Conservation (phyloP, 2,329 filamentous ascomycete species). For the Colletotrichum destructivum region DNA sequence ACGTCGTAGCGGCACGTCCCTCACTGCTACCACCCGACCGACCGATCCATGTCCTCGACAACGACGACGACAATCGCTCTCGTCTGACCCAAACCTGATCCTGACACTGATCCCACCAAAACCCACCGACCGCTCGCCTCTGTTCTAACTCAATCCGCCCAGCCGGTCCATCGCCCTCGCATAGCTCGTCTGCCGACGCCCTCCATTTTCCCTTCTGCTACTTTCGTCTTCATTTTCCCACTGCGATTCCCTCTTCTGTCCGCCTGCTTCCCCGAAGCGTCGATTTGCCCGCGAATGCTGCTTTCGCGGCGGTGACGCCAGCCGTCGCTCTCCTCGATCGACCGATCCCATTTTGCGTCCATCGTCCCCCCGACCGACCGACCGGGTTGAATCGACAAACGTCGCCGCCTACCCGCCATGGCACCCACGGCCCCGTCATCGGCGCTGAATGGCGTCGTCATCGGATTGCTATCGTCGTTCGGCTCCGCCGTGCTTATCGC, state of each 20-base stretch:
- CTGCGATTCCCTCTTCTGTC: background rate
- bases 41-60: conserved; percentile 16
- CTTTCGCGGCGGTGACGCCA: conserved; percentile 45
- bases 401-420: conserved; percentile 40
- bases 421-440: conserved; percentile 55
- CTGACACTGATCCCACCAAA: background rate
- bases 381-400: conserved; percentile 35
- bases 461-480: conserved; percentile 94
- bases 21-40: conserved; percentile 17
- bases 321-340: conserved; percentile 41
- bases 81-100: conserved; percentile 22
- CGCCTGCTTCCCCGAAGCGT: conserved; percentile 9
- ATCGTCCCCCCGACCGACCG: conserved; percentile 16
- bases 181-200: conserved; percentile 21
- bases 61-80: conserved; percentile 23
- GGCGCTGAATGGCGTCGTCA: conserved; percentile 84
- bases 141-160: conserved; percentile 19
- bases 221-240: background rate
- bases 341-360: conserved; percentile 27
- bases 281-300: conserved; percentile 40
- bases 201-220: conserved; percentile 16
- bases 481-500: conserved; percentile 90
- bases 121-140: background rate
- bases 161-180: conserved; percentile 13
- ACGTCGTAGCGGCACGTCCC: conserved; percentile 8